These are phyloP conservation scores for Colletotrichum tropicicola DNA, from an alignment of 2,329 filamentous ascomycete genomes.

Conservation along the genomic window DNA sequence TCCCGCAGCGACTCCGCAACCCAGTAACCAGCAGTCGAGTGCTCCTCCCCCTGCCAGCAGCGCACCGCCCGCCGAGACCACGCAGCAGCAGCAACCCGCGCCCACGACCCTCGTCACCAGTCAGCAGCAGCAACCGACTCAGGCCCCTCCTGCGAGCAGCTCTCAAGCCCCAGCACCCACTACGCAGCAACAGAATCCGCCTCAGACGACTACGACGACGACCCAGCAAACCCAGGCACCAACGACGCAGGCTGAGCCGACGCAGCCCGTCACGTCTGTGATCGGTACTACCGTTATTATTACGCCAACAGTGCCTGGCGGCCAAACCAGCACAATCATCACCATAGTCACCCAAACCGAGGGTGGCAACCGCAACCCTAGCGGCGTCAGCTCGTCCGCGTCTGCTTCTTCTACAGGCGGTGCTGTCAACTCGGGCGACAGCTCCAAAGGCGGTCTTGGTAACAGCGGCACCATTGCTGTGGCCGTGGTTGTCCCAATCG, in stretches of 20 bases:
- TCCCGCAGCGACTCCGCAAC: conserved; percentile 13
- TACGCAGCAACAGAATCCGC: conserved; percentile 20
- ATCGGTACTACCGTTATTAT: conserved; percentile 11
- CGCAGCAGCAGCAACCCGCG: conserved; percentile 23
- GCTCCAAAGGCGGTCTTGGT: conserved; percentile 56
- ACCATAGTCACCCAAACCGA: conserved; percentile 34
- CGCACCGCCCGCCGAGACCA: conserved; percentile 5
- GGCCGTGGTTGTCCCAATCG: conserved; percentile 93
- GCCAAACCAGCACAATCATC: conserved; percentile 34
- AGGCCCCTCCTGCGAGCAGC: conserved; percentile 30
- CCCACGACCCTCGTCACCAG: conserved; percentile 27
- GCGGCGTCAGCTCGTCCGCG: conserved; percentile 35
- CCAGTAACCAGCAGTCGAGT: conserved; percentile 6
- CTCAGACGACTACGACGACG: conserved; percentile 3
- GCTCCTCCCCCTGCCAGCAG: neutral
- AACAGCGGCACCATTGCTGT: conserved; percentile 83
- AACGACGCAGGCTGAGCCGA: neutral
- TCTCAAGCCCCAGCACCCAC: conserved; percentile 23
- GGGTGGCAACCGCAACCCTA: neutral
- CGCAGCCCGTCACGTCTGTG: neutral
- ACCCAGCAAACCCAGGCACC: conserved; percentile 1
- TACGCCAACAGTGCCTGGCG: conserved; percentile 23
- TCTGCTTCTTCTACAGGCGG: conserved; percentile 39
- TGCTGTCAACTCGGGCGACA: conserved; percentile 38
- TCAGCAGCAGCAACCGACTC: conserved; percentile 25